A percentile compares a stretch with the other conserved stretches of the same genome.
phyloP scores from a whole-genome alignment of 148 eudicot genomes.

The Fagopyrum esculentum region DNA sequence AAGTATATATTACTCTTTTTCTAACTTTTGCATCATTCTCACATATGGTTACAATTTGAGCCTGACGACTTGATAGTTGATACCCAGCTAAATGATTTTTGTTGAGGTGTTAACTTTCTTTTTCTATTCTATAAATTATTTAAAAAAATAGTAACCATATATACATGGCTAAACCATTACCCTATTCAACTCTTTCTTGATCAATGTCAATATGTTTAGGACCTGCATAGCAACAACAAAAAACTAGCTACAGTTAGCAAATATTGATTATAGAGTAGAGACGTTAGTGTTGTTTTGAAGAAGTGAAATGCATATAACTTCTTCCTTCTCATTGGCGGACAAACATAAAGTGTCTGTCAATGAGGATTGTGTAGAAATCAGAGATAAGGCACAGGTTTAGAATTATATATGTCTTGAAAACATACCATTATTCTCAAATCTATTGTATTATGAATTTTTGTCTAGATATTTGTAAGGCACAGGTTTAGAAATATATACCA shows the following conservation, averaged over 20 bases:
- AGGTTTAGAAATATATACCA: no score
- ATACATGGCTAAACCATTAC: not conserved
- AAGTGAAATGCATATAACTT: no score
- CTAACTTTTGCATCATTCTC: not conserved
- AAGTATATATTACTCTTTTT: not conserved
- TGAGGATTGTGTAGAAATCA: not conserved
- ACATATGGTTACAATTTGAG: not conserved
- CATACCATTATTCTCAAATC: no score
- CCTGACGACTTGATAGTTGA: not conserved
- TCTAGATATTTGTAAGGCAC: no score
- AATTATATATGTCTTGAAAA: no score
- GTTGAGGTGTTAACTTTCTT: not conserved
- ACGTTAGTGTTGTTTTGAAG: not conserved
- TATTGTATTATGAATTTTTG: no score
- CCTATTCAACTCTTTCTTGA: conserved; percentile 32
- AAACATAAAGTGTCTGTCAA: no score
- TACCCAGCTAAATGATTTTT: not conserved
- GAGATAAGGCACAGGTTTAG: not conserved
- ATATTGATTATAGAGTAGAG: no score
- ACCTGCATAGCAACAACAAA: conserved; percentile 32
- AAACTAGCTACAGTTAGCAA: not conserved
- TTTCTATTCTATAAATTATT: not conserved
- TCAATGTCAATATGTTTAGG: conserved; percentile 35
- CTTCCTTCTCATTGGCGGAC: no score
- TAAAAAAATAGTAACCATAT: not conserved